Conservation (phyloP, 371 early-diverging fungal species). For the Rhizopus delemar region DNA sequence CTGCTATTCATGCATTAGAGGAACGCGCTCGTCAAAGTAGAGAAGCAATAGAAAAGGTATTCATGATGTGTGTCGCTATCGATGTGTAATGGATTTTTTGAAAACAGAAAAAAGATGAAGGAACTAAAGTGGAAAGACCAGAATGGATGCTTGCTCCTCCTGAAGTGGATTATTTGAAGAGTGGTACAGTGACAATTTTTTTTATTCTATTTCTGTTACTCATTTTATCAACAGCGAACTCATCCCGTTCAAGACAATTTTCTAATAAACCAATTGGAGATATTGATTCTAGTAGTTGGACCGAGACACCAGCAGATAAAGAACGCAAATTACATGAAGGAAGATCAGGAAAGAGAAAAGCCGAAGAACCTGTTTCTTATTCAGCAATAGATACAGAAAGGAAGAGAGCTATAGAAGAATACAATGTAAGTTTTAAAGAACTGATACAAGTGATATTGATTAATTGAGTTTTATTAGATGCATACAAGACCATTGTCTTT, state of each 20-base stretch:
- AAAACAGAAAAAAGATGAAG: conserved; percentile 21
- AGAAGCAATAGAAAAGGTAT: conserved; percentile 44
- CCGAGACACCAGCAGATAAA: conserved; percentile 63
- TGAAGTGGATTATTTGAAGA: conserved; percentile 52
- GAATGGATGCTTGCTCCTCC: conserved; percentile 77
- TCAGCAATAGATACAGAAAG: conserved; percentile 21
- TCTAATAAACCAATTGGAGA: conserved; percentile 29
- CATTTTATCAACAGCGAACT: conserved; percentile 19
- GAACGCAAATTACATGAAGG: conserved; percentile 34
- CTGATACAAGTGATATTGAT: conserved; percentile 1
- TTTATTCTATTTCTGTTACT: background rate
- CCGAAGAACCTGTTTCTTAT: conserved; percentile 9
- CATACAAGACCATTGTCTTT: conserved; percentile 46
- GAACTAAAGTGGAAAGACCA: conserved; percentile 49
- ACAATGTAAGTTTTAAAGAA: conserved; percentile 27
- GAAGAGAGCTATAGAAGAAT: conserved; percentile 21
- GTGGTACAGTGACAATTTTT: conserved; percentile 30
- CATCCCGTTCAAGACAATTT: conserved; percentile 37
- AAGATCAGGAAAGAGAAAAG: conserved; percentile 20
- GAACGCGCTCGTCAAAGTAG: conserved; percentile 32
- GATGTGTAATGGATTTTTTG: background rate
- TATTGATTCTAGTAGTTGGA: conserved; percentile 60
- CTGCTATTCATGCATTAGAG: conserved; percentile 37
- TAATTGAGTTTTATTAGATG: conserved; percentile 23
- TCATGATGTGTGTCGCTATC: background rate